phyloP scores from a whole-genome alignment of 164 flowering plant species.

The Euptelea pleiosperma region DNA sequence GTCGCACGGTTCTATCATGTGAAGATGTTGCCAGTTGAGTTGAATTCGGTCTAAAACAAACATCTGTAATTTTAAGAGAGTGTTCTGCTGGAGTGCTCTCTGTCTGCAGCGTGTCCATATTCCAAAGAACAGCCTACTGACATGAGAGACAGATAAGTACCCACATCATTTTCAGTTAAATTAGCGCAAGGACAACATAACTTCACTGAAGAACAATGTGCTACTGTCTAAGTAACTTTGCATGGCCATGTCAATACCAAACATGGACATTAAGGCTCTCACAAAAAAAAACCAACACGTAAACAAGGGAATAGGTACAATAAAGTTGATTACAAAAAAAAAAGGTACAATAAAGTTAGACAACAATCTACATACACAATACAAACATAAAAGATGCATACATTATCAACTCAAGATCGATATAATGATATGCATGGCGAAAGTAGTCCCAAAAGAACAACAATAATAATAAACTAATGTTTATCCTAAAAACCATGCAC shows the following conservation, averaged over 20 bases:
- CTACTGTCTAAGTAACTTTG: too few relatives aligned
- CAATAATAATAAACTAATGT: too few relatives aligned
- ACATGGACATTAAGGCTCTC: neutral
- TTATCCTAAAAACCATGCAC: too few relatives aligned
- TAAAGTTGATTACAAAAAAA: too few relatives aligned
- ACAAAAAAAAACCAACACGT: neutral
- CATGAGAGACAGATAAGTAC: slow-evolving; percentile 12
- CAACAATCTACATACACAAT: neutral
- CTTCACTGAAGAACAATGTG: too few relatives aligned
- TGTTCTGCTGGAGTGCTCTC: slow-evolving; percentile 78
- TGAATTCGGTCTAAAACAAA: slow-evolving; percentile 88
- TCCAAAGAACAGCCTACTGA: slow-evolving; percentile 81
- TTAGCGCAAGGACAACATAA: neutral
- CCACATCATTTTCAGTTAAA: neutral
- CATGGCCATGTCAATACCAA: neutral
- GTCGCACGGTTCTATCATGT: slow-evolving; percentile 69
- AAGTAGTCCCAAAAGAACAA: neutral
- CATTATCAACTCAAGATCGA: neutral
- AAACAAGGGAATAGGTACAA: neutral
- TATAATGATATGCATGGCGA: neutral
- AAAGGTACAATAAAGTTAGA: neutral
- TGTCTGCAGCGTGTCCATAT: slow-evolving; percentile 71
- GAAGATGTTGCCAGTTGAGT: slow-evolving; percentile 90
- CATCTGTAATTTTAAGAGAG: slow-evolving; percentile 58
- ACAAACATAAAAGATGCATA: too few relatives aligned